phyloP scores from a whole-genome alignment of 345 rosid genomes.

The Eutrema japonicum region DNA sequence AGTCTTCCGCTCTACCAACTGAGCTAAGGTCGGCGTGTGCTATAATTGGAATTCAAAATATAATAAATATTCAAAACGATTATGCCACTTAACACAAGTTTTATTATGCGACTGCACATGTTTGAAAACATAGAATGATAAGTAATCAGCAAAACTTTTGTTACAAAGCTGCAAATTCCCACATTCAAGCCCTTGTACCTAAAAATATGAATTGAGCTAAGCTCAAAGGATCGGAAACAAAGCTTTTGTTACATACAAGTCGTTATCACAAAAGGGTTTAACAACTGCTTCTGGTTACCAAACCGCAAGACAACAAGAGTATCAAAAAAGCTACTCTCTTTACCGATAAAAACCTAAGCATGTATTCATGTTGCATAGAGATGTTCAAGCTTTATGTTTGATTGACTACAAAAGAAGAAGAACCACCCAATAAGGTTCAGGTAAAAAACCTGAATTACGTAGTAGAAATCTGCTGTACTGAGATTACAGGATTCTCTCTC shows the following conservation, averaged over 20 bases:
- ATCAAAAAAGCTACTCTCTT: background rate
- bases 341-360: background rate
- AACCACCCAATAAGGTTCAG: background rate
- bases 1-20: slow-evolving; percentile 99
- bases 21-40: slow-evolving; percentile 83
- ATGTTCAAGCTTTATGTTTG: background rate
- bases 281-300: background rate
- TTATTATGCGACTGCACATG: background rate
- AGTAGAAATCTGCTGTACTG: slow-evolving; percentile 14
- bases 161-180: background rate
- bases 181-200: background rate
- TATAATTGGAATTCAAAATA: fast-evolving
- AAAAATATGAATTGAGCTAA: background rate
- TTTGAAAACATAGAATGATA: background rate
- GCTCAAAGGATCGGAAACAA: background rate
- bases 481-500: slow-evolving; percentile 18
- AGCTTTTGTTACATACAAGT: background rate
- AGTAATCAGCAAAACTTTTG: background rate
- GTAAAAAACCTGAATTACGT: background rate
- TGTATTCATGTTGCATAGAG: slow-evolving; percentile 4
- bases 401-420: background rate
- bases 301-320: slow-evolving; percentile 1
- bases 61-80: no score
- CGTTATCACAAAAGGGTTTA: background rate
- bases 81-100: no score